Evolutionary conservation across 202 grass and related monocot genomes (phyloP).

Genomic region (Carex arenaria): DNA sequence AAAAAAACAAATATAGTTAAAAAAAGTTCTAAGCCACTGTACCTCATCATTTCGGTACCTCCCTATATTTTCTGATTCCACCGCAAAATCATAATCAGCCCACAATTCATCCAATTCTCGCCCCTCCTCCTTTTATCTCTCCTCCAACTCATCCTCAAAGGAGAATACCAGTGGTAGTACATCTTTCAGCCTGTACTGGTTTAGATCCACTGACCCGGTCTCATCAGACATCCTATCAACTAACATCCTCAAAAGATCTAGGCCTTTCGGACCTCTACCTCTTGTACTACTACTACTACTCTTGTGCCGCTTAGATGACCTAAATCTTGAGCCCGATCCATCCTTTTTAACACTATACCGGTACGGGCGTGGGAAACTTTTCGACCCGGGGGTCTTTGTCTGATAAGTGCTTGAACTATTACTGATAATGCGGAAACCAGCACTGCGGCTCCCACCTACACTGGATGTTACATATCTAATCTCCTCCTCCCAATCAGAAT

Average conservation of each 20-base stretch:
- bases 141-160: constrained; percentile 37
- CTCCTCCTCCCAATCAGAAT: constrained; percentile 29
- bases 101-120: constrained; percentile 49
- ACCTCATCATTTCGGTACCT: constrained; percentile 77
- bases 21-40: constrained; percentile 7
- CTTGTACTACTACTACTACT: background rate
- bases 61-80: constrained; percentile 76
- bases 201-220: constrained; percentile 39
- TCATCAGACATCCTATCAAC: constrained; percentile 49
- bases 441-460: background rate
- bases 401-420: background rate
- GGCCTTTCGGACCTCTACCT: constrained; percentile 31
- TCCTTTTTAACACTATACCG: background rate
- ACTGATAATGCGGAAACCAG: background rate
- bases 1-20: background rate
- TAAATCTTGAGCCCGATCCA: background rate
- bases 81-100: constrained; percentile 81
- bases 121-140: constrained; percentile 37
- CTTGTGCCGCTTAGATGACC: background rate
- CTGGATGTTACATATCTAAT: background rate
- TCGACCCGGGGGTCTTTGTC: background rate
- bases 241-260: constrained; percentile 60
- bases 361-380: background rate
- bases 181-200: constrained; percentile 48
- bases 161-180: constrained; percentile 60